Evolutionary conservation across 2,329 filamentous ascomycete genomes (phyloP), one percentile per base, ranked within the genome.

Genomic region (Sclerotinia spermophila): DNA sequence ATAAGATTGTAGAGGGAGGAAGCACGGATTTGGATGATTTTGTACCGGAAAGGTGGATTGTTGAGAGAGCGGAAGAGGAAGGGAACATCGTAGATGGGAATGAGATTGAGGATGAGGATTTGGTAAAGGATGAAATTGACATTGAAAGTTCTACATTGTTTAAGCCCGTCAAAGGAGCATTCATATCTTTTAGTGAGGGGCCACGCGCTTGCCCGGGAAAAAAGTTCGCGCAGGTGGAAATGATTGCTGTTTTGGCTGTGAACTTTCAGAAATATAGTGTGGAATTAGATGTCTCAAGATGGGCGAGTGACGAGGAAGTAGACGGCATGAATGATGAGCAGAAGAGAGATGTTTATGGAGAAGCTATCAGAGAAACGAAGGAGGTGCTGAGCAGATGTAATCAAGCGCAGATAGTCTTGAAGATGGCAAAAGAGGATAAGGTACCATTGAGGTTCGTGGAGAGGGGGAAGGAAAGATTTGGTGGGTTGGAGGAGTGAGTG

Each of bases 31-130:
- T 75, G 59, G 62, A 72, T 56, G 80, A 84, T 60, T 89, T 87
- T 78, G 81, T 84, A 53, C 86, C 87, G 0, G 85, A 87, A 75
- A 82, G 87, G 55, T 89, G 87, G 87, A 79, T 89, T 13, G 30
- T 59, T 2, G 38, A 11, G 13, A 56, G 51, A 13, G 35, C 58
- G 5, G 58, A 27, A 11, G 58, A 56, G 3, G n/a, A 56, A 8
- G 4, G 42, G 44, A 21, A 60, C 1, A 40, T 15, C 27, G 6
- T 15, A 15, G 5, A 1, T 45, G 24, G 8, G 21, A 33, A n/a
- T 10, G 64, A 40, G 19, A 60, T 70, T 45, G 65, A 53, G 64
- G 48, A 40, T 11, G 60, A 56, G 13, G 21, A n/a, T 17, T n/a
- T 3, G 21, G 21, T 3, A 15, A 27, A 17, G 2, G 48, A 27